Conservation (phyloP, 176 grass and related monocot genomes). For the Oryza rufipogon region DNA sequence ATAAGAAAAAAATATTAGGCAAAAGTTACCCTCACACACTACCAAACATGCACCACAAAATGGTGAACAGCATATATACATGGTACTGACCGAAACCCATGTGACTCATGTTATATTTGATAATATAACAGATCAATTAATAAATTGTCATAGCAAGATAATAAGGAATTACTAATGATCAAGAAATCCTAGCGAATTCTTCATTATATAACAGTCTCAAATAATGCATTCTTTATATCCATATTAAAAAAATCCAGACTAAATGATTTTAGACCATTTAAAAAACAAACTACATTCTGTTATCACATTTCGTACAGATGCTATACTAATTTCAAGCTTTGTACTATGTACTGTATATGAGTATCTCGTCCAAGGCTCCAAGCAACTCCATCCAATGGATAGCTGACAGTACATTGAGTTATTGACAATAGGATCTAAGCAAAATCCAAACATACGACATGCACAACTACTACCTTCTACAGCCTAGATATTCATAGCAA, state of each 20-base stretch:
- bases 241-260: neutral
- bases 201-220: constrained; percentile 8
- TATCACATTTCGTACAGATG: constrained; percentile 5
- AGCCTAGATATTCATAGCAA: constrained; percentile 13
- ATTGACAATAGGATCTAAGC: neutral
- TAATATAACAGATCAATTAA: neutral
- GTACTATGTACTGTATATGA: neutral
- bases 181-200: neutral
- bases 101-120: constrained; percentile 22
- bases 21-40: neutral
- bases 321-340: neutral
- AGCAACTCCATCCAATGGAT: constrained; percentile 1
- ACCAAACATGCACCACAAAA: neutral
- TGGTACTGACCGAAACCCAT: neutral
- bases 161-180: neutral
- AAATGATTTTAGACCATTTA: neutral
- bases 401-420: neutral
- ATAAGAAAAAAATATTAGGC: constrained; percentile 38
- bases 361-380: neutral
- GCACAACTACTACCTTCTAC: neutral
- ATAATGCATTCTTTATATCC: neutral
- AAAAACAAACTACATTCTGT: neutral
- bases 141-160: constrained; percentile 13
- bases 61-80: neutral
- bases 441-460: constrained; percentile 11